Evolutionary conservation across 495 filamentous ascomycete species (phyloP).

Genomic region (Penicillium fimorum): DNA sequence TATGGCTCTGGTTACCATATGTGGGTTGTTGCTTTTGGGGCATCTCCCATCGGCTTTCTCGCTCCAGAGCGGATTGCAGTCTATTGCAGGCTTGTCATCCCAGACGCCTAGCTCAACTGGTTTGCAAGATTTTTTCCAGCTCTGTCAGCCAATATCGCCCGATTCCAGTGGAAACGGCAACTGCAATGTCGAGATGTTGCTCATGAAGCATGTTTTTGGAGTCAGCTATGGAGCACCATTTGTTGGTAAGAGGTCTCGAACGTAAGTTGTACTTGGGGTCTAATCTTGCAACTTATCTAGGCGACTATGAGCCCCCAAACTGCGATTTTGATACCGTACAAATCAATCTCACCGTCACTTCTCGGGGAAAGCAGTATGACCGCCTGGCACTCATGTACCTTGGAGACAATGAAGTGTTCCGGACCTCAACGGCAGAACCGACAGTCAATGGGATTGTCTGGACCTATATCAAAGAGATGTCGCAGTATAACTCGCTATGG

Average conservation of each 20-base stretch:
- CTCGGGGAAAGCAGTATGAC: slow-evolving; percentile 75
- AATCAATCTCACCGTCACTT: slow-evolving; percentile 80
- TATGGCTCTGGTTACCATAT: neutral
- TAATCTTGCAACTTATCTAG: slow-evolving; percentile 34
- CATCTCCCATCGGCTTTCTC: neutral
- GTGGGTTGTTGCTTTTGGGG: neutral
- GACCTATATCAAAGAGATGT: neutral
- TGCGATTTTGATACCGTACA: slow-evolving; percentile 76
- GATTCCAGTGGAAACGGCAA: slow-evolving; percentile 37
- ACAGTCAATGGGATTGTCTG: slow-evolving; percentile 29
- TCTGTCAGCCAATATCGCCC: slow-evolving; percentile 36
- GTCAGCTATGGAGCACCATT: slow-evolving; percentile 75
- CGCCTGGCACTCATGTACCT: slow-evolving; percentile 77
- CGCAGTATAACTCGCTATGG: neutral
- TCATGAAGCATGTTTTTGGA: slow-evolving; percentile 54
- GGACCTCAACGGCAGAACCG: slow-evolving; percentile 87
- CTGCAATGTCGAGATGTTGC: slow-evolving; percentile 48
- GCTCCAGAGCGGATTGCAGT: neutral
- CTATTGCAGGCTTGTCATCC: neutral
- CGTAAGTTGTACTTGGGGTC: neutral
- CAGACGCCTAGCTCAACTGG: slow-evolving; percentile 16
- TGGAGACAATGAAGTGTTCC: slow-evolving; percentile 76
- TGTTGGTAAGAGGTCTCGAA: slow-evolving; percentile 54
- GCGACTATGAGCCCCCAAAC: slow-evolving; percentile 62
- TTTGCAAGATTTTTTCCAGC: slow-evolving; percentile 59